Base-by-base conservation (phyloP, 345 rosid genomes). In the Rhizophora apiculata region DNA sequence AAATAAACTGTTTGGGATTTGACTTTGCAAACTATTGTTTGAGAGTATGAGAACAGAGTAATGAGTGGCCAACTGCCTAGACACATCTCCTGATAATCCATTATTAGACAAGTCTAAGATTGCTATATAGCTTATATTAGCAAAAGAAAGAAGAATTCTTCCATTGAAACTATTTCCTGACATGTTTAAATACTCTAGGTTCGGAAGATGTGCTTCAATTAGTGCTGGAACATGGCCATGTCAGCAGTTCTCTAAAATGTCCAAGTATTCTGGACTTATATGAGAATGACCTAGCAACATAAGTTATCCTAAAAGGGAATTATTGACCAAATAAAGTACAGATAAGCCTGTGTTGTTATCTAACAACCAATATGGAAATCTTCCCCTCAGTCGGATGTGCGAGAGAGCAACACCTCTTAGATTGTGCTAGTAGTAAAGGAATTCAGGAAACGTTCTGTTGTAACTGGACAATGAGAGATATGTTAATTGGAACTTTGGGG, bases 321-420 rank as follows among this genome's bases (percentile, higher is more conserved):
- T 72, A 1, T 58, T 49, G 1, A 0, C 19, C 2, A 79, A 26
- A 2, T 3, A 0, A 0, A 79, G 49, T 0, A 0, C 0, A 21
- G 30, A 22, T 26, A 82, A 65, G 1, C 34, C 27, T n/a, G 72
- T 43, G 39, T 82, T 82, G 66, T 79, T 82, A 15, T n/a, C 16
- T 3, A 82, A 30, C 55, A 79, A 54, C 85, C 85, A 82, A 46
- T 4, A 0, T 6, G 79, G 83, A 31, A 77, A 60, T 4, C 22
- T 36, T 29, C 65, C 77, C 0, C 4, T 39, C 16, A 81, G 5
- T 2, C 18, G 6, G 15, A 18, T 30, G 1, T 39, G 9, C 11
- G 63, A 60, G 2, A 77, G 67, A 39, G 58, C 65, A 56, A 74
- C 51, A 1, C 0, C 0, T 24, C 29, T 48, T 39, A 81, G 39